Evolutionary conservation across 768 basidiomycete genomes (phyloP).

Genomic region (Lactarius psammicola): DNA sequence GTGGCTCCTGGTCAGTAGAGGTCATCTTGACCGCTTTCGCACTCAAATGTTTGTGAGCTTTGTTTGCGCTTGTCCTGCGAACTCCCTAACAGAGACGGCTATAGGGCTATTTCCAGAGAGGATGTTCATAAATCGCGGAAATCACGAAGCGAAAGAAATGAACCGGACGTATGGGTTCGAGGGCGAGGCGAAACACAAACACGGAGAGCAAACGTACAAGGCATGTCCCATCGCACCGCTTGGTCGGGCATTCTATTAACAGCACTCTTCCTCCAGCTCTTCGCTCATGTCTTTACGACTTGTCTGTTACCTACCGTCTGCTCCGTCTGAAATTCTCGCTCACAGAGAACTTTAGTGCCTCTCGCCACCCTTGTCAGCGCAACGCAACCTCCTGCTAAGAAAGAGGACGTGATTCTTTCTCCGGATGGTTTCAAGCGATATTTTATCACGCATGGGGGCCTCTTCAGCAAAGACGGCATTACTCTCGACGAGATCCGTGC

Average conservation of each 20-base stretch:
- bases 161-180: conserved; percentile 93
- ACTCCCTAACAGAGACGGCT: conserved; percentile 21
- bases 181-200: conserved; percentile 95
- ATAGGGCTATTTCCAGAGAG: conserved; percentile 86
- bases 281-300: conserved; percentile 90
- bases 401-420: conserved; percentile 65
- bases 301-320: conserved; percentile 41
- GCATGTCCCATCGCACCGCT: conserved; percentile 36
- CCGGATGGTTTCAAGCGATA: conserved; percentile 82
- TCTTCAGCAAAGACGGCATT: conserved; percentile 95
- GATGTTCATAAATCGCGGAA: conserved; percentile 94
- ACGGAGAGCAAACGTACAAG: conserved; percentile 94
- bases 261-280: conserved; percentile 53
- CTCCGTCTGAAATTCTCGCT: not conserved
- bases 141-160: conserved; percentile 98
- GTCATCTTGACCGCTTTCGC: conserved; percentile 92
- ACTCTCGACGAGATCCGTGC: conserved; percentile 90
- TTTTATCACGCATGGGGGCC: conserved; percentile 94
- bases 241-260: not conserved
- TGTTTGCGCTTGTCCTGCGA: not conserved
- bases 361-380: conserved; percentile 83
- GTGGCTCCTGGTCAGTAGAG: conserved; percentile 94
- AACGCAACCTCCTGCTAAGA: conserved; percentile 51
- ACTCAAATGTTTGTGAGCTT: conserved; percentile 73
- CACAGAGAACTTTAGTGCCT: conserved; percentile 58